Conservation (phyloP, 1,284 basidiomycete genomes). For the Polyporus tsugae region DNA sequence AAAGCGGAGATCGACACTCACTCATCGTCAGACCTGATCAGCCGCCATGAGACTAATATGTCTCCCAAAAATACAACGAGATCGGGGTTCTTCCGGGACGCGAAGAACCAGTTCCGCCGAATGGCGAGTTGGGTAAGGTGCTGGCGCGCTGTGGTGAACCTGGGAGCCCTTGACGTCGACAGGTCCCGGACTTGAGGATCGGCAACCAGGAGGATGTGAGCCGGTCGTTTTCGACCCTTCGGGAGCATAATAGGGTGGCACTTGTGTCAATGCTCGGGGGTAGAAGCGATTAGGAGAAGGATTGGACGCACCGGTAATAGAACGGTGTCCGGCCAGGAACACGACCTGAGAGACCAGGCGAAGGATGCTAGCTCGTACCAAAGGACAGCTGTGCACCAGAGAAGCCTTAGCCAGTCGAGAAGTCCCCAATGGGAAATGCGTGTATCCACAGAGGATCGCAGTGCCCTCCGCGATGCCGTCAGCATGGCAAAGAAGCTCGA, state of each 20-base stretch:
- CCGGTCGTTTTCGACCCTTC: constrained; percentile 41
- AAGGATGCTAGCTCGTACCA: constrained; percentile 73
- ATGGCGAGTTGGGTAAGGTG: constrained; percentile 73
- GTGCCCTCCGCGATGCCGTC: constrained; percentile 24
- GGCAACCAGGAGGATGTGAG: constrained; percentile 76
- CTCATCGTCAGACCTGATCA: constrained; percentile 67
- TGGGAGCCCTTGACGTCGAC: constrained; percentile 49
- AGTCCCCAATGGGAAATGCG: constrained; percentile 29
- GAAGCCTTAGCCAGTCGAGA: constrained; percentile 52
- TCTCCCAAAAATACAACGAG: constrained; percentile 84
- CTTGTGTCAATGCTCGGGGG: neutral
- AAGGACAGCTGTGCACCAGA: constrained; percentile 68
- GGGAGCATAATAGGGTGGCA: neutral
- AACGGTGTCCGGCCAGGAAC: constrained; percentile 59
- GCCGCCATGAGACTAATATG: constrained; percentile 77
- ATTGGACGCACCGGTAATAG: constrained; percentile 30
- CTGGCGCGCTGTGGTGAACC: constrained; percentile 55
- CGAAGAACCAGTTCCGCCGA: constrained; percentile 78
- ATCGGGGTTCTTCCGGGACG: constrained; percentile 68
- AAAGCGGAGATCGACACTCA: constrained; percentile 41
- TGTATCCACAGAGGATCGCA: constrained; percentile 22
- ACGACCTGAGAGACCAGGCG: constrained; percentile 56
- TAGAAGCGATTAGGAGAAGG: constrained; percentile 4
- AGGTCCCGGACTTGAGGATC: constrained; percentile 81
- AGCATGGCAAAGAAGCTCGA: constrained; percentile 23